Percentiles rank a stretch among this genome's conserved stretches.
phyloP scores from a whole-genome alignment of 331 rosid species.

The Dryas integrifolia region DNA sequence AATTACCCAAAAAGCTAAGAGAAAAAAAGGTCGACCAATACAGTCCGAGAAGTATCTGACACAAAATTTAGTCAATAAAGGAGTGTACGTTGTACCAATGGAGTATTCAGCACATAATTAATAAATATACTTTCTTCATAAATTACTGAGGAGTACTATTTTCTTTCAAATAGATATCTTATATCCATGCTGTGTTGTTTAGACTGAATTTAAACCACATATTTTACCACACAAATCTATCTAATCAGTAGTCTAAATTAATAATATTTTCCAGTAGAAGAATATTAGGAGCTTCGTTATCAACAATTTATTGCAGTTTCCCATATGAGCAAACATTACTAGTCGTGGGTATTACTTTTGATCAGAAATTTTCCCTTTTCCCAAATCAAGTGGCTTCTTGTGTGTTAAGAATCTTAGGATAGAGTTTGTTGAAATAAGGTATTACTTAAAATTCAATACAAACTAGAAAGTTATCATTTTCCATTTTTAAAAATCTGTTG shows the following conservation, averaged over 20 bases:
- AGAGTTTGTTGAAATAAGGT: conserved; percentile 23
- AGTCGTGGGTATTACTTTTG: conserved; percentile 44
- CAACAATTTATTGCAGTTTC: conserved; percentile 44
- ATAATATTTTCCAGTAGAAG: not conserved
- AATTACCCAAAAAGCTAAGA: conserved; percentile 45
- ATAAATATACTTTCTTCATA: conserved; percentile 1
- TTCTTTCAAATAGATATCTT: too few species aligned
- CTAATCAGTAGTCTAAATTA: too few species aligned
- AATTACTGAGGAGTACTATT: not conserved
- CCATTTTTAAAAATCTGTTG: not conserved
- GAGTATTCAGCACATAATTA: conserved; percentile 11
- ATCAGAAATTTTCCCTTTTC: conserved; percentile 32
- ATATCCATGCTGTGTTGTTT: too few species aligned
- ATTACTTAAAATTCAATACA: conserved; percentile 35
- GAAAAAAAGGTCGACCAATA: conserved; percentile 35
- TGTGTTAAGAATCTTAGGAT: conserved; percentile 25
- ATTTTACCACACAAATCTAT: too few species aligned
- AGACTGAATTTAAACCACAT: too few species aligned
- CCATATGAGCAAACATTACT: conserved; percentile 43
- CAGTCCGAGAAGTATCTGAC: conserved; percentile 32
- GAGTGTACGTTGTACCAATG: conserved; percentile 28
- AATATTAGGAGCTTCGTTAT: conserved; percentile 24
- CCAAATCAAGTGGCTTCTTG: conserved; percentile 28
- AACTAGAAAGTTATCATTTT: conserved; percentile 17
- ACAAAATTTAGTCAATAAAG: conserved; percentile 48